Evolutionary conservation across 176 grass and related monocot species (phyloP).

Genomic region (Hordeum marinum): DNA sequence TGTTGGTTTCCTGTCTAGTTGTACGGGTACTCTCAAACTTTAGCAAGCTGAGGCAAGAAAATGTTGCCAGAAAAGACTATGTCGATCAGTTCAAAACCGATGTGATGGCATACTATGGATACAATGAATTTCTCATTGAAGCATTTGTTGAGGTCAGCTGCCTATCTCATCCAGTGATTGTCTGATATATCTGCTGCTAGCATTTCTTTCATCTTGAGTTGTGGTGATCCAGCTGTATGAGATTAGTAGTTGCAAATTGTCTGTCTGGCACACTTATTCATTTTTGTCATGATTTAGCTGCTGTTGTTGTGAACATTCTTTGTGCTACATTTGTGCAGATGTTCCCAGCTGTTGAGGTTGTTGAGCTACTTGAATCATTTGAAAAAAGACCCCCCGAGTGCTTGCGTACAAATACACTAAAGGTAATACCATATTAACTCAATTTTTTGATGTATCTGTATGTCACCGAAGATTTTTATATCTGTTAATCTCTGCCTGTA

Average conservation of each 20-base stretch:
- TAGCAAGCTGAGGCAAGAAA: conserved; percentile 68
- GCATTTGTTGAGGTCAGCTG: conserved; percentile 67
- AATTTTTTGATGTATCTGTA: background rate
- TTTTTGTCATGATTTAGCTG: background rate
- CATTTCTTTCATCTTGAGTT: background rate
- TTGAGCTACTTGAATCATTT: conserved; percentile 90
- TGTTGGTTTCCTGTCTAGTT: conserved; percentile 49
- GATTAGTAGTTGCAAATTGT: background rate
- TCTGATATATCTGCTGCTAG: background rate
- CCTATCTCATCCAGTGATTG: conserved; percentile 22
- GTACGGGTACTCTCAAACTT: conserved; percentile 94
- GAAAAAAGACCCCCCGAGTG: conserved; percentile 93
- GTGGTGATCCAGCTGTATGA: background rate
- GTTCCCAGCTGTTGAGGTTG: conserved; percentile 82
- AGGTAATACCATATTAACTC: conserved; percentile 48
- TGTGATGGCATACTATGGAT: conserved; percentile 89
- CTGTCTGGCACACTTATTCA: conserved; percentile 4
- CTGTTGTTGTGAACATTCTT: conserved; percentile 1
- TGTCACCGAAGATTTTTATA: background rate
- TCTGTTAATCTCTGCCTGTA: background rate
- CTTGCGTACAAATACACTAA: conserved; percentile 86
- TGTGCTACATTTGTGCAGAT: conserved; percentile 40
- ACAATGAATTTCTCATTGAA: conserved; percentile 90
- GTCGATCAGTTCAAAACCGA: conserved; percentile 79
- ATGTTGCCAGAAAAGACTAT: conserved; percentile 79